Evolutionary conservation across 148 eudicot species (phyloP), one percentile per base, ranked within the genome.

Genomic region (Diospyros lotus): DNA sequence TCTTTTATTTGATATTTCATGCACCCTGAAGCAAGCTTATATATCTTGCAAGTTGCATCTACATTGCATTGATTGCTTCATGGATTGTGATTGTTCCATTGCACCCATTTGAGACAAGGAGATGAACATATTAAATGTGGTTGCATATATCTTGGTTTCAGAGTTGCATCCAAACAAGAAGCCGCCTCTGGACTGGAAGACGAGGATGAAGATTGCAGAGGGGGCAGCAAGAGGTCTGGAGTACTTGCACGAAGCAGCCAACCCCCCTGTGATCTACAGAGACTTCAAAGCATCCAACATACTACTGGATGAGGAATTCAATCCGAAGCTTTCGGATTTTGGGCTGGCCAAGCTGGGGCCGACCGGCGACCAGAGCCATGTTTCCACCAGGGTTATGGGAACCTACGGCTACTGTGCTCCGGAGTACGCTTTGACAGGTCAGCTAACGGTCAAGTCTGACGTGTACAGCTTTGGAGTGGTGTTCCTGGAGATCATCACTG

Each of bases 391-490:
- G 41, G 79, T 76, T 61, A 76, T 76, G 79, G 79, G 79, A 38
- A 76, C 79, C 42, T 76, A 76, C 15, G 79, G 79, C 9, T 76
- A 76, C 43, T 76, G 79, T 41, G 79, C 79, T 11, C 79, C 79
- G 0, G 79, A 76, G 62, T 76, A 76, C 42, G 79, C 73, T 8
- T n/a, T 50, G 55, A 69, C 79, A 2, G 79, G 79, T 14, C 59
- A 76, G 46, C 56, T 76, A 3, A 69, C 74, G 2, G 69, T 72
- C 9, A 76, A 69, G 62, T 76, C 79, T 1, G 79, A 76, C 18
- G 79, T 76, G 6, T 76, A 76, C 15, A 76, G 79, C 53, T 76
- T 76, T 69, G 79, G 79, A 41, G 79, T 76, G 1, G 79, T 76
- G 60, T 62, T 76, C 52, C 48, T 76, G 79, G 79, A 76, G 48